Conservation (phyloP, 73 alveolate genomes). For the Tetrahymena borealis region DNA sequence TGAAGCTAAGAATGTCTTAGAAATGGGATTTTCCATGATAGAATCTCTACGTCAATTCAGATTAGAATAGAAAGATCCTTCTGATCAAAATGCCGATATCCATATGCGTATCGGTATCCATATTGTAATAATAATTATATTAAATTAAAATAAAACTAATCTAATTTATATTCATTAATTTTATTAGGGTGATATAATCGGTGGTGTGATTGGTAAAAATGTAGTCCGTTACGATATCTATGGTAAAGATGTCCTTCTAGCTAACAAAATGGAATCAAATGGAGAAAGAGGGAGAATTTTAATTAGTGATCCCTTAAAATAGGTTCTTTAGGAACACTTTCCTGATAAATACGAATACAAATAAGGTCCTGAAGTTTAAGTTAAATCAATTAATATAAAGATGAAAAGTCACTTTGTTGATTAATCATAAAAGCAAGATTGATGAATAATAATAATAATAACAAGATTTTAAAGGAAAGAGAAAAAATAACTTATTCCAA, state of each 20-base stretch:
- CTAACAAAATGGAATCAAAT: slow-evolving; percentile 90
- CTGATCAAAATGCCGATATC: slow-evolving; percentile 4
- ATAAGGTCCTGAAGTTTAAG: not conserved
- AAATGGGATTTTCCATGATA: slow-evolving; percentile 17
- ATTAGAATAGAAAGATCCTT: not conserved
- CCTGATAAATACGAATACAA: not conserved
- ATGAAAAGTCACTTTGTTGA: not conserved
- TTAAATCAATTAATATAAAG: not conserved
- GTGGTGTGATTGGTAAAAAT: slow-evolving; percentile 73
- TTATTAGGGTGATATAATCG: slow-evolving; percentile 43
- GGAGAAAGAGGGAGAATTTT: slow-evolving; percentile 63
- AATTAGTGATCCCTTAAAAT: slow-evolving; percentile 3
- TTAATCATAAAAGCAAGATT: not conserved
- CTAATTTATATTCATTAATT: not conserved
- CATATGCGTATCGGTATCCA: slow-evolving; percentile 9
- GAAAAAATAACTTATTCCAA: no score
- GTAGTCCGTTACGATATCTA: slow-evolving; percentile 91
- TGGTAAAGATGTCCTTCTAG: slow-evolving; percentile 92
- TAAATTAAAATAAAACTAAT: not conserved
- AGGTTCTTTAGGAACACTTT: slow-evolving; percentile 3
- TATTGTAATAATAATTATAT: not conserved
- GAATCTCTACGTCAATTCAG: not conserved
- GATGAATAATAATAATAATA: not conserved
- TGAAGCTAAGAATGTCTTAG: slow-evolving; percentile 44
- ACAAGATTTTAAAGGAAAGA: no score